Conservation (phyloP, 2,329 filamentous ascomycete genomes). For the Pseudogymnoascus destructans region DNA sequence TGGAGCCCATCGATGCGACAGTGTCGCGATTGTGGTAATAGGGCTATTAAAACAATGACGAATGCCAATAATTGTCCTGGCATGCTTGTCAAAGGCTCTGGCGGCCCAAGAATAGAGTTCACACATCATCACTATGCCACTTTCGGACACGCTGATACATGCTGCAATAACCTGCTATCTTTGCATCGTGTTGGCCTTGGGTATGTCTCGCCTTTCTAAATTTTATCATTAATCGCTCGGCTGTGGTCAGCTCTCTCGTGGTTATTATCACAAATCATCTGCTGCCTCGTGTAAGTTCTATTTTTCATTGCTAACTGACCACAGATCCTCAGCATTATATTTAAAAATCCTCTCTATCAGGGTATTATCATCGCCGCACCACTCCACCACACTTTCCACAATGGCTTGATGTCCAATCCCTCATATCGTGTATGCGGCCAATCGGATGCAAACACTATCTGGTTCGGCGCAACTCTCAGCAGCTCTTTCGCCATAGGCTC, state of each 20-base stretch:
- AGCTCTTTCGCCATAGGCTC: conserved; percentile 38
- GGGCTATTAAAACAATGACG: not conserved
- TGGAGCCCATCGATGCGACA: conserved; percentile 31
- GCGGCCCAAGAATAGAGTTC: not conserved
- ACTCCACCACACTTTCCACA: conserved; percentile 38
- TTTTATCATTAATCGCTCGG: not conserved
- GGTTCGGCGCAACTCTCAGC: conserved; percentile 30
- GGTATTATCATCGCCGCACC: conserved; percentile 34
- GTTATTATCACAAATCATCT: not conserved
- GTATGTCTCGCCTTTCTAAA: not conserved
- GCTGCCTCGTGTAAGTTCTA: not conserved
- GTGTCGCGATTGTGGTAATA: conserved; percentile 18
- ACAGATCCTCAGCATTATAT: conserved; percentile 41
- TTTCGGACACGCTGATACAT: not conserved
- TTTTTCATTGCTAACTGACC: conserved; percentile 22
- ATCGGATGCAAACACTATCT: conserved; percentile 46
- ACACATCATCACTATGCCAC: not conserved
- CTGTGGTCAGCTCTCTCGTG: not conserved
- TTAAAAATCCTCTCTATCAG: conserved; percentile 39
- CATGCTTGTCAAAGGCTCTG: not conserved
- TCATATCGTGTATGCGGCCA: conserved; percentile 53
- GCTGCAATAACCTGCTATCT: not conserved
- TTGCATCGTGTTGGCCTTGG: not conserved
- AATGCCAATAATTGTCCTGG: not conserved
- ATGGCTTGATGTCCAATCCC: conserved; percentile 40